phyloP scores from a whole-genome alignment of 345 rosid genomes.

The Psidium guajava region DNA sequence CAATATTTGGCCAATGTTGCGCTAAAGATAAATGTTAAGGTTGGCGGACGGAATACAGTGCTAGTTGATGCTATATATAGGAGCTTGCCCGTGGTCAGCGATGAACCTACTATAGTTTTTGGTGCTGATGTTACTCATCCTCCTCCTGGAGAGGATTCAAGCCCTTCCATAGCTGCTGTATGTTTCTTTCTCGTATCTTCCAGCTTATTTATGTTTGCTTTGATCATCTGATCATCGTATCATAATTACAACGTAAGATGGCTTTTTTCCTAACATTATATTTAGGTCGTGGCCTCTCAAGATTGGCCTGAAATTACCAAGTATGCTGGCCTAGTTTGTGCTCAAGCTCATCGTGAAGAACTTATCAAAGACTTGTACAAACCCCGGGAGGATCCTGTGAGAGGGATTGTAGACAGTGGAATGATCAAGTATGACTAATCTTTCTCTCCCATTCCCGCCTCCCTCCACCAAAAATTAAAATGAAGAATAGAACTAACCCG shows the following conservation, averaged over 20 bases:
- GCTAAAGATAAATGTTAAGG: slow-evolving; percentile 85
- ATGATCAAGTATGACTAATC: slow-evolving; percentile 65
- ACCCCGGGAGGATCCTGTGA: slow-evolving; percentile 79
- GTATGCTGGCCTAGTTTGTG: slow-evolving; percentile 89
- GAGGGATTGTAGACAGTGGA: slow-evolving; percentile 80
- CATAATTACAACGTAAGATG: background rate
- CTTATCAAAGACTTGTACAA: slow-evolving; percentile 84
- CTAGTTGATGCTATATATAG: slow-evolving; percentile 86
- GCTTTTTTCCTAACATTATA: background rate
- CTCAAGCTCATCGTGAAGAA: slow-evolving; percentile 96
- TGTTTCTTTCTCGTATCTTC: background rate
- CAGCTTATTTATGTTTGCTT: background rate
- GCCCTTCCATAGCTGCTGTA: slow-evolving; percentile 98
- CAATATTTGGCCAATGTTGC: slow-evolving; percentile 92
- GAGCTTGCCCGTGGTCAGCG: slow-evolving; percentile 85
- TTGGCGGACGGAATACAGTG: slow-evolving; percentile 92
- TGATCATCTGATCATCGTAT: background rate
- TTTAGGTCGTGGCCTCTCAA: slow-evolving; percentile 96
- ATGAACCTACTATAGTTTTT: slow-evolving; percentile 80
- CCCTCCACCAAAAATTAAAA: background rate
- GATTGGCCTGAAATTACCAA: slow-evolving; percentile 97
- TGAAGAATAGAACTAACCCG: background rate
- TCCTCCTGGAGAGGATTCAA: slow-evolving; percentile 94
- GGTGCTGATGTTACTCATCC: slow-evolving; percentile 99
- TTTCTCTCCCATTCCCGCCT: background rate